phyloP scores from a whole-genome alignment of 805 yeast species.

The Yamadazyma kitorensis region DNA sequence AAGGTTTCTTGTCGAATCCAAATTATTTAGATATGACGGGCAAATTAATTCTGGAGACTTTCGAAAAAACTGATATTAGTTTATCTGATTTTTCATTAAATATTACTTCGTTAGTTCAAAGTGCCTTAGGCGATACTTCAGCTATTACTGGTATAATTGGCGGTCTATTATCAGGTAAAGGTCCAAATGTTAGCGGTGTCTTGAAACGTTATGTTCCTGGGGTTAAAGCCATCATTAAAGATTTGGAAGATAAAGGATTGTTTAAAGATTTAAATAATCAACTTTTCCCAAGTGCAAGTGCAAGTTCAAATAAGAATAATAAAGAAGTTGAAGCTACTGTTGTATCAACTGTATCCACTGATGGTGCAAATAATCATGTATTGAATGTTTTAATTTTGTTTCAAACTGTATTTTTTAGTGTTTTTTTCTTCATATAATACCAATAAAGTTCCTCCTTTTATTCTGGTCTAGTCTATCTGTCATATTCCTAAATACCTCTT shows the following conservation, averaged over 20 bases:
- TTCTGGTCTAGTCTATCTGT: too few species aligned
- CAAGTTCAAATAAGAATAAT: too few species aligned
- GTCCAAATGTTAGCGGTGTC: constrained; percentile 17
- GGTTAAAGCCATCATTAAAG: constrained; percentile 25
- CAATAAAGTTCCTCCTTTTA: too few species aligned
- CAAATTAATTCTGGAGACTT: constrained; percentile 25
- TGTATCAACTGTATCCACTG: constrained; percentile 1
- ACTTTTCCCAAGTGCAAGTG: constrained; percentile 15
- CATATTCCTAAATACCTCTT: too few species aligned
- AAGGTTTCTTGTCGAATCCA: constrained; percentile 32
- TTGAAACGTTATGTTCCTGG: constrained; percentile 30
- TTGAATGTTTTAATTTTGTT: constrained; percentile 15
- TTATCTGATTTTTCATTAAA: constrained; percentile 19
- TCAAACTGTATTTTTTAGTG: constrained; percentile 22
- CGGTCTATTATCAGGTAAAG: constrained; percentile 12
- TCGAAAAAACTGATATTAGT: constrained; percentile 24
- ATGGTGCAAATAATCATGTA: background rate
- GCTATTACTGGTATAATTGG: constrained; percentile 20
- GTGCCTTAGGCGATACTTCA: constrained; percentile 20
- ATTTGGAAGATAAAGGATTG: constrained; percentile 34
- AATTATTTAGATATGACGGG: constrained; percentile 37
- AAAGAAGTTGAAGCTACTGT: constrained; percentile 8
- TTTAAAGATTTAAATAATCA: constrained; percentile 36
- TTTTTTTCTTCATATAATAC: constrained; percentile 18
- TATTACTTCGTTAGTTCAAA: constrained; percentile 22